Conservation (phyloP, 306 rosid species). For the Ormosia semicastrata region DNA sequence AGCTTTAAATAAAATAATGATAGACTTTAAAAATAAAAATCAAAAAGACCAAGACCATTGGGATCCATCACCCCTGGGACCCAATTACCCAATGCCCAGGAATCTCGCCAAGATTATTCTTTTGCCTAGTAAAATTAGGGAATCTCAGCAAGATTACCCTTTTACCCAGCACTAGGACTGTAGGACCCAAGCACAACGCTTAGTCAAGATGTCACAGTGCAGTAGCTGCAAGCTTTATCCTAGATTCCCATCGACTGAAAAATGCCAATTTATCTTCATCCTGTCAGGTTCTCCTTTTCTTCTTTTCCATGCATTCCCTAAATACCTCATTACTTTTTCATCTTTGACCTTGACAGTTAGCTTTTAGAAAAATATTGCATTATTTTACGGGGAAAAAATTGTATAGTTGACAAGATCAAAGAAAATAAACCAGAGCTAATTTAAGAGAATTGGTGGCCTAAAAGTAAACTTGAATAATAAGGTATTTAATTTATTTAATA, state of each 20-base stretch:
- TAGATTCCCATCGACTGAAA: neutral
- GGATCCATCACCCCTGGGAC: constrained; percentile 24
- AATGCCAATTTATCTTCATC: neutral
- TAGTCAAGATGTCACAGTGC: neutral
- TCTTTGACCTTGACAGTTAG: too few species aligned
- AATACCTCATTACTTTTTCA: too few species aligned
- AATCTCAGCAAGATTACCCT: constrained; percentile 20
- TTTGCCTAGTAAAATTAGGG: constrained; percentile 1
- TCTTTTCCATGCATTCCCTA: neutral
- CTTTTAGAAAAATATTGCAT: too few species aligned
- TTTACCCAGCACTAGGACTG: neutral
- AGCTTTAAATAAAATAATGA: neutral
- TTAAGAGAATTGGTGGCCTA: too few species aligned
- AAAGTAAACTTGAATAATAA: too few species aligned
- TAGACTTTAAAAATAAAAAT: neutral
- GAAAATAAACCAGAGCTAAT: too few species aligned
- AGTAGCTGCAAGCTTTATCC: neutral
- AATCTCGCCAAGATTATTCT: constrained; percentile 19
- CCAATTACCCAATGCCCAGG: constrained; percentile 16
- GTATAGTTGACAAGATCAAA: too few species aligned
- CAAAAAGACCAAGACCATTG: neutral
- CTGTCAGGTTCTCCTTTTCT: neutral
- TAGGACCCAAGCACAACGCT: constrained; percentile 19
- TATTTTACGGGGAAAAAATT: too few species aligned
- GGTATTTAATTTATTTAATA: too few species aligned